These are phyloP conservation scores for Lineolata rhizophorae DNA, from an alignment of 495 filamentous ascomycete genomes.

Conservation along the genomic window DNA sequence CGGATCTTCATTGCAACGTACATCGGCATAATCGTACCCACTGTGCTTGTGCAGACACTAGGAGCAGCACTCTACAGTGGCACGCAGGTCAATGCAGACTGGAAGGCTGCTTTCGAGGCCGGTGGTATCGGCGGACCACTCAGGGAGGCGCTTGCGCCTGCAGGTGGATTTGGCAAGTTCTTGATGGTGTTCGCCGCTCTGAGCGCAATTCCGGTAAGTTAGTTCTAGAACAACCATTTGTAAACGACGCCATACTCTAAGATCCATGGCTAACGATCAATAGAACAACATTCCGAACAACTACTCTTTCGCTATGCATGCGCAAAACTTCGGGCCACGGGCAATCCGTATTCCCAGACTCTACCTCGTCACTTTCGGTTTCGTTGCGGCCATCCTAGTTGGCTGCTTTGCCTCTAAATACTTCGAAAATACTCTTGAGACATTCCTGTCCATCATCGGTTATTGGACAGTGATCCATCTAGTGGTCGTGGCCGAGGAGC, in stretches of 20 bases:
- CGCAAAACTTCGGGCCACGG: constrained; percentile 19
- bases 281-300: constrained; percentile 11
- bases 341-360: constrained; percentile 17
- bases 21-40: constrained; percentile 6
- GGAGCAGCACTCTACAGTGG: constrained; percentile 6
- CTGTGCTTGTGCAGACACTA: constrained; percentile 7
- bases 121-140: constrained; percentile 7
- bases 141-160: constrained; percentile 7
- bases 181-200: constrained; percentile 18
- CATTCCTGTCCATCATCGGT: constrained; percentile 8
- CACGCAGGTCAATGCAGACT: constrained; percentile 2
- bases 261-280: too few relatives aligned
- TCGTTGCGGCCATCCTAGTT: constrained; percentile 7
- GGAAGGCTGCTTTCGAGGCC: constrained; percentile 5
- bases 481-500: constrained; percentile 7
- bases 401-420: constrained; percentile 7
- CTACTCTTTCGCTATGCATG: constrained; percentile 9
- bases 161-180: constrained; percentile 20
- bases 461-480: constrained; percentile 8
- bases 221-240: constrained; percentile 5
- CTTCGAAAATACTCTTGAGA: constrained; percentile 8
- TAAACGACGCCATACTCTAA: background rate
- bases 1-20: constrained; percentile 9
- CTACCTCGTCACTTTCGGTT: constrained; percentile 8
- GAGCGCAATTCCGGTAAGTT: constrained; percentile 19